phyloP scores from a whole-genome alignment of 441 rosid genomes.

The Viola pubescens region DNA sequence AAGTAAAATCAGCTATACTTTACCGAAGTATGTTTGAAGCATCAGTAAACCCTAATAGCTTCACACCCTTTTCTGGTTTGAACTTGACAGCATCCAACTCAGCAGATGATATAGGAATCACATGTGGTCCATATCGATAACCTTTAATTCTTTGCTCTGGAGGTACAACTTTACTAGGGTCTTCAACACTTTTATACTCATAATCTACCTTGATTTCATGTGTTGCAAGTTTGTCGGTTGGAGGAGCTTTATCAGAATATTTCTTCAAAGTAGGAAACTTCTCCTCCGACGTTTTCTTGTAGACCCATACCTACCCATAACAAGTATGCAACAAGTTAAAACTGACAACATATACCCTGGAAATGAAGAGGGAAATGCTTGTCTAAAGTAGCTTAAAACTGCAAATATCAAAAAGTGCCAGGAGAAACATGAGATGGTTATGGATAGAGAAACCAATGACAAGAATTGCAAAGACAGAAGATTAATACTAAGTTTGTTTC shows the following conservation, averaged over 20 bases:
- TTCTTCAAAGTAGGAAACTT: conserved; percentile 77
- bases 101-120: conserved; percentile 75
- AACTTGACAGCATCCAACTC: conserved; percentile 70
- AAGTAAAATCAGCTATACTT: conserved; percentile 11
- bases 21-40: conserved; percentile 69
- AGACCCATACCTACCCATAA: conserved; percentile 71
- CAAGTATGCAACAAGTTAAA: neutral
- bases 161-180: conserved; percentile 48
- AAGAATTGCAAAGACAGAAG: no score
- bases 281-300: conserved; percentile 88
- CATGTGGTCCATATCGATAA: conserved; percentile 88
- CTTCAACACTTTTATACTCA: conserved; percentile 55
- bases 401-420: no score
- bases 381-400: no score
- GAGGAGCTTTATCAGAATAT: conserved; percentile 83
- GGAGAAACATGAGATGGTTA: no score
- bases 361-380: no score
- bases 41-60: conserved; percentile 80
- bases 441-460: no score
- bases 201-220: conserved; percentile 87
- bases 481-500: no score
- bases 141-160: conserved; percentile 93
- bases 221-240: conserved; percentile 64
- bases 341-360: no score
- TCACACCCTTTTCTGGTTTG: conserved; percentile 82